Base-by-base conservation (phyloP, 106 monocot genomes). In the Amphibolis antarctica region DNA sequence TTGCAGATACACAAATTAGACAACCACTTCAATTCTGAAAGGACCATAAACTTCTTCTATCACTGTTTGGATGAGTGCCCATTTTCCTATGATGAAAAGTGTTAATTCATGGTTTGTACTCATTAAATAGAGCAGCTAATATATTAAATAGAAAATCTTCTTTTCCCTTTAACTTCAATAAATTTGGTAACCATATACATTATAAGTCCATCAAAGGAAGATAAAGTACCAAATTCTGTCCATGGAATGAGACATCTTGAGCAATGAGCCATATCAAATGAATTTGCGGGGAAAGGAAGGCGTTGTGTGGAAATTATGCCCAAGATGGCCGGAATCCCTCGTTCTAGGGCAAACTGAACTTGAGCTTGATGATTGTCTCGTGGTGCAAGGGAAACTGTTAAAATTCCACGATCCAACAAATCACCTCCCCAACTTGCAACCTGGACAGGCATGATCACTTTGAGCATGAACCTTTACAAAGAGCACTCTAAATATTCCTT, bases 341-440 rank as follows among this genome's bases (percentile, higher is more conserved):
- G 74, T 62, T 74, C 74, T 26, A 74, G 20, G 18, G 74, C 74
- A 30, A 74, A 74, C 20, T 74, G 74, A 67, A 74, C 74, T 62
- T 74, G 74, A 59, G 74, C 74, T 60, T 74, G 58, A 18, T 74
- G 74, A 53, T 74, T 74, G 44, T 74, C 74, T 45, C 74, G 67
- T 19, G 74, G 74, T 48, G 74, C 74, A 42, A 74, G 59, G 19
- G 74, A 74, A 42, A 74, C 42, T 21, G 74, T 74, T 26, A 74
- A 53, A 62, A 74, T 67, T 45, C 67, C 67, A 13, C 74, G 66
- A 12, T 74, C 67, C 42, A 74, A 45, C 67, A 74, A 67, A 67
- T 74, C 74, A 67, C 74, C 74, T 67, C 74, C 74, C 74, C 74
- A 74, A 53, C 74, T 74, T 53, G 74, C 74, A 15, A 74, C 74